Conservation (phyloP, 2,329 filamentous ascomycete species). For the Cadophora gregata region DNA sequence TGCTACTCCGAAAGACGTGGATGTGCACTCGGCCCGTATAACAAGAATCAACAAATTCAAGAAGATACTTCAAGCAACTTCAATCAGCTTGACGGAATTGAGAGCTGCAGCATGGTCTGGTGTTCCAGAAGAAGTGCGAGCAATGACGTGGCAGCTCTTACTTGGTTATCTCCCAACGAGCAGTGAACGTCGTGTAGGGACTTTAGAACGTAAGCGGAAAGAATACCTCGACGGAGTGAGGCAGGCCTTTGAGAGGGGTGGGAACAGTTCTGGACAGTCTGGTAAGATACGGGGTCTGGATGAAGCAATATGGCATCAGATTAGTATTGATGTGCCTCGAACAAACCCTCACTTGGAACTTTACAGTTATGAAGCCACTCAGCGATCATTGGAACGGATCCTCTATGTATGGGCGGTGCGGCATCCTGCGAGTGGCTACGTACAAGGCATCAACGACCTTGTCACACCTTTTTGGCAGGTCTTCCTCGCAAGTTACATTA, state of each 20-base stretch:
- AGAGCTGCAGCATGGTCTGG: constrained; percentile 92
- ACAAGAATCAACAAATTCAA: constrained; percentile 99
- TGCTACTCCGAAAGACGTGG: constrained; percentile 81
- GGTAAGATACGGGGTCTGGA: constrained; percentile 74
- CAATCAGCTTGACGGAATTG: constrained; percentile 83
- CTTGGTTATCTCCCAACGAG: constrained; percentile 97
- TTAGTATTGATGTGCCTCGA: constrained; percentile 95
- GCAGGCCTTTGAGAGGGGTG: constrained; percentile 71
- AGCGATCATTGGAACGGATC: constrained; percentile 91
- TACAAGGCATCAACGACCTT: constrained; percentile 97
- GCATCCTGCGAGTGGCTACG: constrained; percentile 95
- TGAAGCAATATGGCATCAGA: constrained; percentile 99
- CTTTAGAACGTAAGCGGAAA: constrained; percentile 91
- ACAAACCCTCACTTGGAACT: constrained; percentile 96
- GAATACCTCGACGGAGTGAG: constrained; percentile 94
- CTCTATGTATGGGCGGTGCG: constrained; percentile 97
- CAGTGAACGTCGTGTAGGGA: constrained; percentile 87
- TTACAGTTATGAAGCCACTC: constrained; percentile 95
- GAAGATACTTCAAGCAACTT: constrained; percentile 88
- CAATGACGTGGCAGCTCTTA: constrained; percentile 98
- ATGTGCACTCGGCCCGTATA: constrained; percentile 85
- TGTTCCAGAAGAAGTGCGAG: constrained; percentile 90
- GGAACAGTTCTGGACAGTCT: constrained; percentile 50
- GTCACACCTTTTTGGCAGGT: constrained; percentile 99
- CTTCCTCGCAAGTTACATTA: constrained; percentile 92